These are phyloP conservation scores for Asterochloris sp. DNA, from an alignment of 139 green algal species.

Conservation along the genomic window DNA sequence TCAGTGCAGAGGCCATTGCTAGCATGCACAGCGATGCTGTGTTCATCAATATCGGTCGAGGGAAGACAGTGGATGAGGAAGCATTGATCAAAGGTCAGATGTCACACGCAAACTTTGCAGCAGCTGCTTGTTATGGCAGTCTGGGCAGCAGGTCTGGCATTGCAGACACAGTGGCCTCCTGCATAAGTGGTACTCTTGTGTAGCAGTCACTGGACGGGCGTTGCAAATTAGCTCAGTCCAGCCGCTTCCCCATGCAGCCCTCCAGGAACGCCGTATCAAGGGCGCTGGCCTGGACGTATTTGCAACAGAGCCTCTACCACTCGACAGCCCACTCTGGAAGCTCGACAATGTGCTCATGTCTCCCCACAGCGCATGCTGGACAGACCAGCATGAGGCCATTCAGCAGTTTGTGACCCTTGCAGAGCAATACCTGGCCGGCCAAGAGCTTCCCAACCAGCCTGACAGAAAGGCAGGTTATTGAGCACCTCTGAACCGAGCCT, in stretches of 20 bases:
- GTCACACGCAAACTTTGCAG: not conserved
- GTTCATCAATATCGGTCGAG: conserved; percentile 81
- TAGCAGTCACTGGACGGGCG: not conserved
- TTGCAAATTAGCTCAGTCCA: not conserved
- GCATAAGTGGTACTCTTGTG: not conserved
- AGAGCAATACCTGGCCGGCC: conserved; percentile 19
- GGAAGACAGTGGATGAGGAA: conserved; percentile 74
- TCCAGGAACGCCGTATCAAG: conserved; percentile 52
- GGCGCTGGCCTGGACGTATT: conserved; percentile 82
- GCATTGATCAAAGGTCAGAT: conserved; percentile 52
- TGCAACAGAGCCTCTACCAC: conserved; percentile 67
- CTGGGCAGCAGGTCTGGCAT: not conserved
- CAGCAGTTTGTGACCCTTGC: conserved; percentile 11
- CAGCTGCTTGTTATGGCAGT: conserved; percentile 22
- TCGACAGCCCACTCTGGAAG: conserved; percentile 59
- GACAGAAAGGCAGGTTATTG: conserved; percentile 69
- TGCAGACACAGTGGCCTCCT: not conserved
- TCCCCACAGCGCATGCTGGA: conserved; percentile 66
- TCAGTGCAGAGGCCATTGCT: conserved; percentile 47
- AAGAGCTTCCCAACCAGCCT: conserved; percentile 67
- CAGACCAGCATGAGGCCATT: conserved; percentile 30
- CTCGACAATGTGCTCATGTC: conserved; percentile 76
- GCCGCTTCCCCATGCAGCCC: conserved; percentile 30
- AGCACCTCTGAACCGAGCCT: not conserved
- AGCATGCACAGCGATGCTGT: conserved; percentile 67